Conservation (phyloP, 2,329 filamentous ascomycete species). For the Calycina herbarum region DNA sequence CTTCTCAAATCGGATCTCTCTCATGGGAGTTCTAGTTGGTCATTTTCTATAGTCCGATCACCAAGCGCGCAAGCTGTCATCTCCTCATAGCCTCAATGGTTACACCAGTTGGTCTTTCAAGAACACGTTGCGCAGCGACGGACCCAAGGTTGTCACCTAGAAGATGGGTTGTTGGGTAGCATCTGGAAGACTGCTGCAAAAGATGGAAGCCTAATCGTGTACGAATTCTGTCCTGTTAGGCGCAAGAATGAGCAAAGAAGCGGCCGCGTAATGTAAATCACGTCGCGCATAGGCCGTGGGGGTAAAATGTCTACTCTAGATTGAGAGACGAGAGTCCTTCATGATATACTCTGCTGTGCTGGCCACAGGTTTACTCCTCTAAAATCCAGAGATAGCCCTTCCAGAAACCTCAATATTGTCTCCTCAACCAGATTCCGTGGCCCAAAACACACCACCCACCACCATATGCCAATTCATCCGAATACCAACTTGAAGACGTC, state of each 20-base stretch:
- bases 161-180: not conserved
- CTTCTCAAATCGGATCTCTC: not conserved
- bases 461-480: slow-evolving; percentile 34
- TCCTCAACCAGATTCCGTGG: slow-evolving; percentile 20
- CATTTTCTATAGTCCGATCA: not conserved
- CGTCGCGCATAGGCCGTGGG: not conserved
- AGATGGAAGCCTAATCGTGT: slow-evolving; percentile 1
- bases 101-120: not conserved
- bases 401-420: slow-evolving; percentile 21
- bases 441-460: slow-evolving; percentile 20
- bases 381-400: slow-evolving; percentile 29
- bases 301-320: slow-evolving; percentile 5
- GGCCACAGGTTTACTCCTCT: slow-evolving; percentile 1
- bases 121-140: not conserved
- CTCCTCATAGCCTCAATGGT: not conserved
- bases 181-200: not conserved
- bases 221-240: not conserved
- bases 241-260: not conserved
- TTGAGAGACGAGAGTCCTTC: slow-evolving; percentile 4
- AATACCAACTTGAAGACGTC: slow-evolving; percentile 93
- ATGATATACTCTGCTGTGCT: slow-evolving; percentile 1
- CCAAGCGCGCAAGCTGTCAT: not conserved
- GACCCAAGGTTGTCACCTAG: not conserved
- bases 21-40: not conserved
- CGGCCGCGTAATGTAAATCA: slow-evolving; percentile 1